Evolutionary conservation across 2,329 filamentous ascomycete species (phyloP).

Genomic region (Aciculosporium take): DNA sequence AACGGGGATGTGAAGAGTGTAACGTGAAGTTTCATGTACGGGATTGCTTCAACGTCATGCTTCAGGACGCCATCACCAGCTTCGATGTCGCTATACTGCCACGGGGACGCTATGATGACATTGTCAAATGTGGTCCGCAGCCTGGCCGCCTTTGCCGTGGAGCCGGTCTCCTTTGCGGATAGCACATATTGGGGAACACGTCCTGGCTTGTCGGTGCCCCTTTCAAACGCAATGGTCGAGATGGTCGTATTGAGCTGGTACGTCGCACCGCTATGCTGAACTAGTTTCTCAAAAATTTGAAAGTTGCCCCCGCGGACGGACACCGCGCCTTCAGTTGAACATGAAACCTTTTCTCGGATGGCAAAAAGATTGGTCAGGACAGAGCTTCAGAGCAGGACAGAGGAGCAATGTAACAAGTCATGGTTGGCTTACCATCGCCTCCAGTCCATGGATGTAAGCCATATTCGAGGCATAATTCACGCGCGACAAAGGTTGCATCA

Average conservation of each 20-base stretch:
- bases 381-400: background rate
- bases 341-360: constrained; percentile 55
- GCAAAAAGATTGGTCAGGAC: background rate
- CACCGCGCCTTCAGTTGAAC: constrained; percentile 76
- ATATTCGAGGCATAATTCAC: constrained; percentile 94
- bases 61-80: constrained; percentile 53
- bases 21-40: constrained; percentile 76
- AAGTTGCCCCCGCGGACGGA: constrained; percentile 77
- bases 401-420: background rate
- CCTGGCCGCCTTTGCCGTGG: constrained; percentile 16
- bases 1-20: constrained; percentile 74
- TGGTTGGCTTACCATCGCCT: constrained; percentile 53
- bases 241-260: constrained; percentile 56
- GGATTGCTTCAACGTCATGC: constrained; percentile 57
- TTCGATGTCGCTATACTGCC: constrained; percentile 63
- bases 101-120: constrained; percentile 69
- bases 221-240: constrained; percentile 38
- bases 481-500: constrained; percentile 79
- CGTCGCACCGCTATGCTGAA: constrained; percentile 46
- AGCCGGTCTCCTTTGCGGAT: constrained; percentile 18
- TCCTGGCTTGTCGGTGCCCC: constrained; percentile 24
- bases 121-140: constrained; percentile 54
- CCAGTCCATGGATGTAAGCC: constrained; percentile 71
- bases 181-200: constrained; percentile 33
- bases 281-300: constrained; percentile 81